Evolutionary conservation across 768 basidiomycete species (phyloP).

Genomic region (Boletus sensibilis): DNA sequence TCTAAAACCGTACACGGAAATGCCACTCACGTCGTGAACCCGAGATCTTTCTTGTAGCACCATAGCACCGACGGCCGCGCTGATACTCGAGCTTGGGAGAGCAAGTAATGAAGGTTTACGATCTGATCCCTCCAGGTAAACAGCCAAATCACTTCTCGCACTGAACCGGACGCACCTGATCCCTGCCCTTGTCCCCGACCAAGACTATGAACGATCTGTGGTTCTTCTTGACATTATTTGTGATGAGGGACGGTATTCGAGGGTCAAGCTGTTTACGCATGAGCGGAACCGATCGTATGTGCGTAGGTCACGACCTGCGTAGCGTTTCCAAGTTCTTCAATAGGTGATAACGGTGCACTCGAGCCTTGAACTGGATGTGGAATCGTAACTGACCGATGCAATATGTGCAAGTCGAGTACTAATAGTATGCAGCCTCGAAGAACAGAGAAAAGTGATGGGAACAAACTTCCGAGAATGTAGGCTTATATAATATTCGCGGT

Average conservation of each 20-base stretch:
- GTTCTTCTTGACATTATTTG: slow-evolving; percentile 90
- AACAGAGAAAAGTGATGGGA: neutral
- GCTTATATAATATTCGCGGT: neutral
- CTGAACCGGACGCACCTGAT: slow-evolving; percentile 60
- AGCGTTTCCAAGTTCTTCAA: neutral
- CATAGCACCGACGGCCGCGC: slow-evolving; percentile 90
- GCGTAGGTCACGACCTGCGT: neutral
- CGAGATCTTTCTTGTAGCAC: slow-evolving; percentile 99
- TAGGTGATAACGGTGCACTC: too few relatives aligned
- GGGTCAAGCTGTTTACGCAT: slow-evolving; percentile 92
- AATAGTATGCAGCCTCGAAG: too few relatives aligned
- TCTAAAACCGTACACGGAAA: neutral
- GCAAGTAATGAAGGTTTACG: slow-evolving; percentile 92
- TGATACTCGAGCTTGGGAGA: slow-evolving; percentile 88
- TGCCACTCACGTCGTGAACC: slow-evolving; percentile 79
- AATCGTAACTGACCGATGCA: neutral
- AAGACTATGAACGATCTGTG: slow-evolving; percentile 95
- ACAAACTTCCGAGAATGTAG: neutral
- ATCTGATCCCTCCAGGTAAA: slow-evolving; percentile 45
- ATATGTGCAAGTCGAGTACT: too few relatives aligned
- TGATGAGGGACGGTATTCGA: slow-evolving; percentile 88
- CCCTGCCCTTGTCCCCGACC: slow-evolving; percentile 90
- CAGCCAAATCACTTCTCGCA: neutral
- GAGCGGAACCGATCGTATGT: neutral
- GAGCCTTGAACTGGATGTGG: too few relatives aligned